Percentiles rank a stretch among this genome's conserved stretches.
Evolutionary conservation across 345 rosid species (phyloP).

Genomic region (Camelina hispida): DNA sequence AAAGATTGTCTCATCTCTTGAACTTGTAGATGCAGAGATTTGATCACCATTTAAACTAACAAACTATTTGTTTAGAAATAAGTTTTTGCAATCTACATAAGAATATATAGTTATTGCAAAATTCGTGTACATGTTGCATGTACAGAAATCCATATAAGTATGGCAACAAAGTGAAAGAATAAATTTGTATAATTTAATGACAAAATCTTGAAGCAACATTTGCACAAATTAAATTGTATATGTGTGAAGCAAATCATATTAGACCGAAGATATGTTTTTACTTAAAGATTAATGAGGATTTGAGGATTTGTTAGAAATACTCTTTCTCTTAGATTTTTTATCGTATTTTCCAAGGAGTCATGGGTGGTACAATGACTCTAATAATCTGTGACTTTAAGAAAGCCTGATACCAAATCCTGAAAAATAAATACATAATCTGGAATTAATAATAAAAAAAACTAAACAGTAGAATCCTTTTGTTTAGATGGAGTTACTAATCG

Average conservation of each 20-base stretch:
- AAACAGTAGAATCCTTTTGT: background rate
- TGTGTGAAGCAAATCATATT: background rate
- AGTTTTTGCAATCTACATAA: background rate
- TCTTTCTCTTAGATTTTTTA: background rate
- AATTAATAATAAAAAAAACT: background rate
- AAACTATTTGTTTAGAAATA: background rate
- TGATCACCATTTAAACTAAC: conserved; percentile 18
- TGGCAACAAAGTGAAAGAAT: conserved; percentile 24
- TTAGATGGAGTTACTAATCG: background rate
- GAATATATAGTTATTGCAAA: background rate
- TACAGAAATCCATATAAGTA: conserved; percentile 12
- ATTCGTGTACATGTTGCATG: background rate
- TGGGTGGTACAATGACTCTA: conserved; percentile 18
- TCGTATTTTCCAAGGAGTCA: background rate
- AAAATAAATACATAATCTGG: conserved; percentile 32
- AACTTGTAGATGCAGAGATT: conserved; percentile 30
- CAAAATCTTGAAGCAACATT: conserved; percentile 30
- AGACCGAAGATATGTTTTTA: background rate
- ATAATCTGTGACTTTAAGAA: background rate
- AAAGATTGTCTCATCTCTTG: conserved; percentile 43
- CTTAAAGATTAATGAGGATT: background rate
- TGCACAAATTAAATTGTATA: background rate
- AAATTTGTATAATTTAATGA: conserved; percentile 24
- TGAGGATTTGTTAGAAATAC: too few species aligned
- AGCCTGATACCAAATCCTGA: conserved; percentile 20